Conservation (phyloP, 2,329 filamentous ascomycete species). For the Diaporthe amygdali region DNA sequence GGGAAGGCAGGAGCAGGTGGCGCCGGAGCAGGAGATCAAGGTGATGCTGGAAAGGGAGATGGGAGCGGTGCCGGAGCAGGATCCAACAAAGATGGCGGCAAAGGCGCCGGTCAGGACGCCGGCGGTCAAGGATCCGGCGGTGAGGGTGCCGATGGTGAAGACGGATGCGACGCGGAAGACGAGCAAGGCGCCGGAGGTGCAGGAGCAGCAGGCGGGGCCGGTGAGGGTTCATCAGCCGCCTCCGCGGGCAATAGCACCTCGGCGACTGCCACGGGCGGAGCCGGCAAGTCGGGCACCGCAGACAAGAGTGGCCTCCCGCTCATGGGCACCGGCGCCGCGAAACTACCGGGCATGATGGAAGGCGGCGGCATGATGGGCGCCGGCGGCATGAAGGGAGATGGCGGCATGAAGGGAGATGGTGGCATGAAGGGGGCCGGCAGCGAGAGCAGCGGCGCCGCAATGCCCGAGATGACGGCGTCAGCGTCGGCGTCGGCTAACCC, state of each 20-base stretch:
- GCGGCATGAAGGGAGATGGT: no score
- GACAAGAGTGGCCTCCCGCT: background rate
- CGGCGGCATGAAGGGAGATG: no score
- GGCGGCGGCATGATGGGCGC: no score
- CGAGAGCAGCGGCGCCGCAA: background rate
- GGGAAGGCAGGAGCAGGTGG: background rate
- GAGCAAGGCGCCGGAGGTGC: background rate
- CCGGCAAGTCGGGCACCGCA: background rate
- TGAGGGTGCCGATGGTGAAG: background rate
- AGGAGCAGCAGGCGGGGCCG: background rate
- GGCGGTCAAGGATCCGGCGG: background rate
- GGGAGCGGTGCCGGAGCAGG: background rate
- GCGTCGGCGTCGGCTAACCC: background rate
- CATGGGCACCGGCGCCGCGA: conserved; percentile 2
- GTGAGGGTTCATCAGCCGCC: background rate
- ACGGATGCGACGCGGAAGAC: background rate
- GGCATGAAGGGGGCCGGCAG: conserved; percentile 6
- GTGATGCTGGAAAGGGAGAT: background rate
- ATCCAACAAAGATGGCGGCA: background rate
- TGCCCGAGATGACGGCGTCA: background rate
- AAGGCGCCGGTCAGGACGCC: background rate
- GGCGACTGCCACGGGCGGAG: background rate
- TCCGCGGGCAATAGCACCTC: background rate
- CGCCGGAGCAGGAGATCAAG: background rate
- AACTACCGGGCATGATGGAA: conserved; percentile 3